These are phyloP conservation scores for Lycium barbarum DNA, from an alignment of 257 asterid genomes.

Conservation along the genomic window DNA sequence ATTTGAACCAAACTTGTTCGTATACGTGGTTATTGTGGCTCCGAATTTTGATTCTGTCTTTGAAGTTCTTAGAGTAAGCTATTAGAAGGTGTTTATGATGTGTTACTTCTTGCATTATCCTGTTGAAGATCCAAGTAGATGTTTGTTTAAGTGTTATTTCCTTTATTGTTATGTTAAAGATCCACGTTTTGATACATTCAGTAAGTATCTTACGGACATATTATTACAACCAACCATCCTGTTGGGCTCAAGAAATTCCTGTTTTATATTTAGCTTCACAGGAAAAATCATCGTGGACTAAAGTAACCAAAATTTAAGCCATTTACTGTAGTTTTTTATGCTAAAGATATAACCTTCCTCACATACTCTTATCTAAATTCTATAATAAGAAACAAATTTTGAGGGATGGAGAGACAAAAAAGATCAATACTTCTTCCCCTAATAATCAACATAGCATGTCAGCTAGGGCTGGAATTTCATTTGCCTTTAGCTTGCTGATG, in stretches of 20 bases:
- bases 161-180: background rate
- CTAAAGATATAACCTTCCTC: background rate
- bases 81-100: background rate
- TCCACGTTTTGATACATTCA: background rate
- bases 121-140: background rate
- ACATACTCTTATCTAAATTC: background rate
- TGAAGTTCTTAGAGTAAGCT: background rate
- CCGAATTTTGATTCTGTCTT: background rate
- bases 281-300: background rate
- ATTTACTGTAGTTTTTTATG: background rate
- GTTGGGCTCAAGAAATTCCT: background rate
- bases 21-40: background rate
- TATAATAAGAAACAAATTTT: background rate
- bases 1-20: background rate
- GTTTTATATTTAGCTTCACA: background rate
- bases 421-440: background rate
- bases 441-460: background rate
- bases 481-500: background rate
- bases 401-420: background rate
- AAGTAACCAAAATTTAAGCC: background rate
- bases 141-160: background rate
- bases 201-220: background rate
- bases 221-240: background rate
- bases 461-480: background rate
- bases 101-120: background rate